Evolutionary conservation across 129 eudicot species (phyloP).

Genomic region (Helichrysum umbraculigerum): DNA sequence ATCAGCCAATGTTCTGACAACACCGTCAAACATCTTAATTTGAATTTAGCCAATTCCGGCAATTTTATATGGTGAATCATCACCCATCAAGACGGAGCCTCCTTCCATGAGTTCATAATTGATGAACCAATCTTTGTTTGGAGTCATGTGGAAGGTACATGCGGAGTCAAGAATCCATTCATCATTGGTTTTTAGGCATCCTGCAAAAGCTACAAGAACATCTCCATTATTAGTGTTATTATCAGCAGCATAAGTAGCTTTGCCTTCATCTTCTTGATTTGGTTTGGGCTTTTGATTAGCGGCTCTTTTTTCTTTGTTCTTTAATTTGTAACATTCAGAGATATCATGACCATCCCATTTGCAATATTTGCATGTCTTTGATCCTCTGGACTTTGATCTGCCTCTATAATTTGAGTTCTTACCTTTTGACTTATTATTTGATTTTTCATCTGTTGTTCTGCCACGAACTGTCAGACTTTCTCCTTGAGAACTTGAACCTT

Average conservation of each 20-base stretch:
- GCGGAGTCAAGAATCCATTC: constrained; percentile 8
- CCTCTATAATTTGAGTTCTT: constrained; percentile 14
- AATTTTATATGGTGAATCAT: too few relatives aligned
- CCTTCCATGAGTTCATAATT: too few relatives aligned
- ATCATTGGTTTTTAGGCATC: constrained; percentile 8
- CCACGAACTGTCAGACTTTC: constrained; percentile 17
- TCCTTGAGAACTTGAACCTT: constrained; percentile 11
- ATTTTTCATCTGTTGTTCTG: background rate
- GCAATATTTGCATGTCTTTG: constrained; percentile 8
- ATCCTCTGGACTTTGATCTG: constrained; percentile 6
- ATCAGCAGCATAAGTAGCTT: background rate
- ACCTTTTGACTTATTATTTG: background rate
- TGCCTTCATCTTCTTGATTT: background rate
- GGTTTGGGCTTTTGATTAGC: background rate
- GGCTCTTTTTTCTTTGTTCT: constrained; percentile 8
- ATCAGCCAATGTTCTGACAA: background rate
- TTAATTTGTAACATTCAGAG: constrained; percentile 10
- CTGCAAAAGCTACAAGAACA: constrained; percentile 17
- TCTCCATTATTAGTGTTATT: constrained; percentile 12
- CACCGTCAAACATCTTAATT: constrained; percentile 23
- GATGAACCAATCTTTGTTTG: background rate
- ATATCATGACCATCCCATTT: constrained; percentile 10
- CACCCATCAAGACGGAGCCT: too few relatives aligned
- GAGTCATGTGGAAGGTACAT: constrained; percentile 6
- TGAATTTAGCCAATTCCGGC: too few relatives aligned